Conservation (phyloP, 2,329 filamentous ascomycete species). For the Neopestalotiopsis sp. region DNA sequence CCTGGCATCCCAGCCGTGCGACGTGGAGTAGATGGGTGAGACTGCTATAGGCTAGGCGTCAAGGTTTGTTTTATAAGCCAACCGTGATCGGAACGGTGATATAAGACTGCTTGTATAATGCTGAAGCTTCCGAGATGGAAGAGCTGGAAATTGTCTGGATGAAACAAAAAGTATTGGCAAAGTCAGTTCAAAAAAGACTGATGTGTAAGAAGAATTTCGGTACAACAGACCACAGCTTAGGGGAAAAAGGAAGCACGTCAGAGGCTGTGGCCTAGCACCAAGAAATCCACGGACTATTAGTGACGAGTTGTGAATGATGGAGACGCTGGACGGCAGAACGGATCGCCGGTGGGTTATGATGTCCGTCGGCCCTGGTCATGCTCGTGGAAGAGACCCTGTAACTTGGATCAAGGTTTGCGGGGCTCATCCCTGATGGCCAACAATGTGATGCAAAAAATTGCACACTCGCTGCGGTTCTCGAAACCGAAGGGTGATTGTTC, state of each 20-base stretch:
- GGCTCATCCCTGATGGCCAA: background rate
- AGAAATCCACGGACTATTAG: background rate
- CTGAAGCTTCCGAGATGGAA: too few relatives aligned
- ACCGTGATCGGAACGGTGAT: background rate
- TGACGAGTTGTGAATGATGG: background rate
- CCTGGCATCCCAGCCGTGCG: background rate
- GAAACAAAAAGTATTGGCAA: too few relatives aligned
- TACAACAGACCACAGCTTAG: too few relatives aligned
- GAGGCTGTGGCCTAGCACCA: background rate
- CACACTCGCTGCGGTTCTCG: background rate
- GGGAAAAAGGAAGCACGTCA: too few relatives aligned
- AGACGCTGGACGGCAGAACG: background rate
- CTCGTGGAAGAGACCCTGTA: background rate
- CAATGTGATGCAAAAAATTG: background rate
- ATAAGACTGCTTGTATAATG: background rate
- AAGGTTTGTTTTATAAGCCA: background rate
- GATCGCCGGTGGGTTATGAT: conserved; percentile 3
- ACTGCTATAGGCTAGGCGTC: background rate
- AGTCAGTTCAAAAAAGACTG: too few relatives aligned
- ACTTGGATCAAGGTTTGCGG: background rate
- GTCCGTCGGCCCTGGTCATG: background rate
- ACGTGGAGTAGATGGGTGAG: background rate
- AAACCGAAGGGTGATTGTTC: background rate
- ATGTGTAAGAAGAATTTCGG: too few relatives aligned
- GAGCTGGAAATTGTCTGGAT: too few relatives aligned